phyloP scores from a whole-genome alignment of 495 filamentous ascomycete genomes.

The Hypomontagnella monticulosa region DNA sequence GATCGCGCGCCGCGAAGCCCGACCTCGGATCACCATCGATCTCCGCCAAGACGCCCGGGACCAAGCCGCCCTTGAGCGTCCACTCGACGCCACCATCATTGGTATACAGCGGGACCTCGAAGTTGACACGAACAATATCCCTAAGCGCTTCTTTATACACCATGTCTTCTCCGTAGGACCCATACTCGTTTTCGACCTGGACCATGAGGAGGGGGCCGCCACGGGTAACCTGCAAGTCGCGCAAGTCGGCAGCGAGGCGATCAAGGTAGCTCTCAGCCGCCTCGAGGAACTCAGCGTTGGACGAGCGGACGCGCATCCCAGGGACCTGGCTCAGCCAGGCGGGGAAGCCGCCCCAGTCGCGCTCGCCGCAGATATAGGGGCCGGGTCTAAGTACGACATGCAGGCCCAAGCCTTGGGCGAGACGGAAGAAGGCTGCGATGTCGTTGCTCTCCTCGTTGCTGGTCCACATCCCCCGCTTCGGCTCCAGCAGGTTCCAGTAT shows the following conservation, averaged over 20 bases:
- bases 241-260: constrained; percentile 48
- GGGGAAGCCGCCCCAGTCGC: constrained; percentile 61
- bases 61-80: constrained; percentile 53
- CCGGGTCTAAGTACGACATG: constrained; percentile 56
- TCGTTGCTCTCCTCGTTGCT: constrained; percentile 47
- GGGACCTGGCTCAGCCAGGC: constrained; percentile 54
- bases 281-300: constrained; percentile 51
- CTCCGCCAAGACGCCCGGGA: constrained; percentile 54
- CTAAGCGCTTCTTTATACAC: constrained; percentile 49
- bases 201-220: constrained; percentile 60
- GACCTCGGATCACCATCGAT: constrained; percentile 56
- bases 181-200: constrained; percentile 63
- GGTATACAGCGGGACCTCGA: constrained; percentile 57
- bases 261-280: constrained; percentile 49
- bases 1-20: constrained; percentile 51
- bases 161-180: constrained; percentile 55
- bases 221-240: constrained; percentile 47
- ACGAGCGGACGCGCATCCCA: constrained; percentile 52
- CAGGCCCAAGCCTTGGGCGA: constrained; percentile 54
- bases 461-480: constrained; percentile 47
- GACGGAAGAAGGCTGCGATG: constrained; percentile 52
- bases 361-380: constrained; percentile 60
- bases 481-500: constrained; percentile 59
- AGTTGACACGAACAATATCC: constrained; percentile 49
- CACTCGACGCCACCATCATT: constrained; percentile 57